Evolutionary conservation across 345 rosid genomes (phyloP), one percentile per base, ranked within the genome.

Genomic region (Hirschfeldia incana): DNA sequence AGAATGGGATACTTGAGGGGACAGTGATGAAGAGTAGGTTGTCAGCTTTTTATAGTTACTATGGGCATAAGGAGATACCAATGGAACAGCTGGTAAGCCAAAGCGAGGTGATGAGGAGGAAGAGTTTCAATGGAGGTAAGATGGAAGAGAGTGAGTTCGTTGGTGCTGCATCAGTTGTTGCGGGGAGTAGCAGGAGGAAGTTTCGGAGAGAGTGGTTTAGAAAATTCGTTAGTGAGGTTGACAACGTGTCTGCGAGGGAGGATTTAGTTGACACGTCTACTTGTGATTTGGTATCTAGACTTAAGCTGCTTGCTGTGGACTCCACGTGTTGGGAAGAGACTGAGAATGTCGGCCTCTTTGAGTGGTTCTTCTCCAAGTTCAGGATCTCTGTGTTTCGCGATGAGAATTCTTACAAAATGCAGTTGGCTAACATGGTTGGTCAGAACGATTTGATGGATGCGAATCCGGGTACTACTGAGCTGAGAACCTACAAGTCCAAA

Each of bases 361-460:
- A 86, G 71, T 88, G 93, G 95, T 89, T 94, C 86, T 90, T 92
- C 83, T 87, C 95, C 76, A 89, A 80, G 82, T 91, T 89, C 78
- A 89, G 98, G 85, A 91, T 88, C 68, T 90, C 89, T 0, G 76
- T 68, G 60, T 89, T 79, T 83, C 94, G 82, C 61, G 97, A 92
- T 51, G 92, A 88, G 78, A 84, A 81, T 62, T 81, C 87, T 70
- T 81, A 85, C 67, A 94, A 88, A 82, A 83, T 55, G 84, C 80
- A 85, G 83, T 89, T 84, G 84, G 86, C 81, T 86, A 88, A 73
- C 77, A 60, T 78, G 78, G 85, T 84, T 74, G 86, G 75, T 62
- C 80, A 72, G 75, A 84, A 84, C 76, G 88, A 88, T 42, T 28
- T 55, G 76, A 73, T 68, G 67, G 49, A 37, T n/a, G 67, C 67